These are phyloP conservation scores for Lenwebbia sp. DNA, from an alignment of 345 rosid genomes.

Conservation along the genomic window DNA sequence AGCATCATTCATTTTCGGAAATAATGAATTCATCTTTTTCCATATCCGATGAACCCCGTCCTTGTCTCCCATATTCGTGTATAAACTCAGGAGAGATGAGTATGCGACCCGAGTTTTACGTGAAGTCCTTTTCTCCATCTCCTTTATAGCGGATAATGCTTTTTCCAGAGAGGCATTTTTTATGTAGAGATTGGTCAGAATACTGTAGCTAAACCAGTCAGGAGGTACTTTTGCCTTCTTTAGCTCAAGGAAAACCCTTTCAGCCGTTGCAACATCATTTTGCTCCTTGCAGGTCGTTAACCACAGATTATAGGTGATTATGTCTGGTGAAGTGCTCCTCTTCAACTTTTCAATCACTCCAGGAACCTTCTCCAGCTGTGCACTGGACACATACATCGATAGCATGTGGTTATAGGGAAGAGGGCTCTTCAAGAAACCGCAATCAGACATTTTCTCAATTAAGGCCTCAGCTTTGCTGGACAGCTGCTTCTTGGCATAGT, in stretches of 20 bases:
- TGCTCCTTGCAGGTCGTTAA: conserved; percentile 44
- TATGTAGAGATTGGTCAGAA: conserved; percentile 46
- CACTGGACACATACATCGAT: conserved; percentile 43
- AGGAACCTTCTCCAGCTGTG: conserved; percentile 48
- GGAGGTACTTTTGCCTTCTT: conserved; percentile 53
- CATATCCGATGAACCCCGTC: conserved; percentile 54
- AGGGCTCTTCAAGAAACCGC: conserved; percentile 48
- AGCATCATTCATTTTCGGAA: conserved; percentile 58
- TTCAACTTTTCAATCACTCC: conserved; percentile 46
- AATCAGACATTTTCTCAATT: conserved; percentile 68
- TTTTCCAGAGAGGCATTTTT: conserved; percentile 36
- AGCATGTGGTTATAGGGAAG: conserved; percentile 79
- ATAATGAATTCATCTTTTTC: conserved; percentile 53
- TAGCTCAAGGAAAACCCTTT: conserved; percentile 43
- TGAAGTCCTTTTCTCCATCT: conserved; percentile 76
- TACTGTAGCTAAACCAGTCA: conserved; percentile 79
- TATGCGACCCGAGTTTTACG: conserved; percentile 43
- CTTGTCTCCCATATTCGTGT: conserved; percentile 48
- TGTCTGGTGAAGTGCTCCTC: conserved; percentile 50
- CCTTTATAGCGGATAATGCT: conserved; percentile 57
- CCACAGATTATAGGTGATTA: conserved; percentile 66
- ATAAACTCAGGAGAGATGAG: conserved; percentile 69
- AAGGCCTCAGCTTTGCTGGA: conserved; percentile 64
- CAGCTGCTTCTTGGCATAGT: conserved; percentile 47
- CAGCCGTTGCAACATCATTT: conserved; percentile 48